Conservation (phyloP, 2,329 filamentous ascomycete genomes). For the Rhynchosporium secalis region DNA sequence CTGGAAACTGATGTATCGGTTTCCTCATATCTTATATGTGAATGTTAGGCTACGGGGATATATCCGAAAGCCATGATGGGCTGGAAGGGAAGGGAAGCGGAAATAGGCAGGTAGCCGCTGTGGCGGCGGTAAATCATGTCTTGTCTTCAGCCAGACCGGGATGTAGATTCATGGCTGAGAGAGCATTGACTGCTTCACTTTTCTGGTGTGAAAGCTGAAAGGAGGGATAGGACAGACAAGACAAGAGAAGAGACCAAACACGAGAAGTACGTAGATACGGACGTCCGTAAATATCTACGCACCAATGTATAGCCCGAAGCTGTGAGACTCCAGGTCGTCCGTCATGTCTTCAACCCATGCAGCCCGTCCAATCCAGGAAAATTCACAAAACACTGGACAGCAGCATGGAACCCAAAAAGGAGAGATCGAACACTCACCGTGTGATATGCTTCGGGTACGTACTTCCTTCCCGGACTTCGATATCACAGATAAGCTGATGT, state of each 20-base stretch:
- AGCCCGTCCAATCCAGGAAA: not conserved
- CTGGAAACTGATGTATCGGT: not conserved
- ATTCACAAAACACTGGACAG: no score
- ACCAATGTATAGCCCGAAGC: not conserved
- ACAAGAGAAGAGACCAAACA: not conserved
- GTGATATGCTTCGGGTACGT: not conserved
- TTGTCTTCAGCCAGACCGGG: no score
- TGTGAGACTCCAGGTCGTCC: not conserved
- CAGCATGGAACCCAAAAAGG: not conserved
- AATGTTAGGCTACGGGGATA: no score
- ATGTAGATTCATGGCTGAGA: not conserved
- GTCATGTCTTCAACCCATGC: not conserved
- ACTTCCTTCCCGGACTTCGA: not conserved
- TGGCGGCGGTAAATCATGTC: not conserved
- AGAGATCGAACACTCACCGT: not conserved
- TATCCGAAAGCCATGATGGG: no score
- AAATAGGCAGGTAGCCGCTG: no score
- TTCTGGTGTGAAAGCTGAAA: not conserved
- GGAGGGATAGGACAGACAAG: not conserved
- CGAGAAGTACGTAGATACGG: not conserved
- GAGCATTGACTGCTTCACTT: not conserved
- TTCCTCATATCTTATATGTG: no score
- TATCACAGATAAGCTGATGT: not conserved
- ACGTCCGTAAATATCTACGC: not conserved
- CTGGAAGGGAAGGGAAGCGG: not conserved